These are phyloP conservation scores for Rhodotorula graminis DNA, from an alignment of 768 basidiomycete genomes.

Conservation along the genomic window DNA sequence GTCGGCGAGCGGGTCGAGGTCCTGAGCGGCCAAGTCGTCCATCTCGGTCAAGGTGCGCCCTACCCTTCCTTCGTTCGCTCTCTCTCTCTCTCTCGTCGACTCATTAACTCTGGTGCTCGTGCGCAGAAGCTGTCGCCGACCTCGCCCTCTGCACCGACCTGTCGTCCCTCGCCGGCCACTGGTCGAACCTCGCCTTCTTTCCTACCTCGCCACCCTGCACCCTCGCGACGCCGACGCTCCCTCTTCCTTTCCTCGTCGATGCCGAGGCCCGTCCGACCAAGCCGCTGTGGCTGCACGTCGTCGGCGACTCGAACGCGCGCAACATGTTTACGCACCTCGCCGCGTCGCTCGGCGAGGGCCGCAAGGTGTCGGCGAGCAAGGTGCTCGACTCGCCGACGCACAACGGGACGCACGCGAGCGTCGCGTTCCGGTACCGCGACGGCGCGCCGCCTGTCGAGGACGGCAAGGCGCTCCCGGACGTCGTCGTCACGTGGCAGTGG, in stretches of 20 bases:
- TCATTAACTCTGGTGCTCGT: neutral
- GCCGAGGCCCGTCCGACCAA: neutral
- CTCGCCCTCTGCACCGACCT: slow-evolving; percentile 15
- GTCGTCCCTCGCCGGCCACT: slow-evolving; percentile 25
- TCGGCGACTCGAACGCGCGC: slow-evolving; percentile 38
- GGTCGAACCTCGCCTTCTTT: slow-evolving; percentile 10
- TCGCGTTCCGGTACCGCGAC: slow-evolving; percentile 11
- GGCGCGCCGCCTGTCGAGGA: neutral
- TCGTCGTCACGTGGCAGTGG: slow-evolving; percentile 32
- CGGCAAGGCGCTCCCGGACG: neutral
- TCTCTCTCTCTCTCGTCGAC: too few species aligned
- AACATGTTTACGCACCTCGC: slow-evolving; percentile 24
- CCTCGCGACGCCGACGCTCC: slow-evolving; percentile 19
- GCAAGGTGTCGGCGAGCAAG: slow-evolving; percentile 6
- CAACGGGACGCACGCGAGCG: slow-evolving; percentile 24
- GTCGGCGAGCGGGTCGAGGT: slow-evolving; percentile 8
- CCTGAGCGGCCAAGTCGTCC: neutral
- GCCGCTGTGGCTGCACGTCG: slow-evolving; percentile 31
- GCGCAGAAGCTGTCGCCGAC: neutral
- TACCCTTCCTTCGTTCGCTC: too few species aligned
- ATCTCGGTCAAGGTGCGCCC: slow-evolving; percentile 6
- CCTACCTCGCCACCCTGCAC: slow-evolving; percentile 11
- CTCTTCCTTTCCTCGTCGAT: neutral
- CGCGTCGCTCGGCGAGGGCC: slow-evolving; percentile 15
- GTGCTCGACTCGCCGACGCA: slow-evolving; percentile 25